Base-by-base conservation (phyloP, 371 early-diverging fungal genomes). In the Mortierella sp. region DNA sequence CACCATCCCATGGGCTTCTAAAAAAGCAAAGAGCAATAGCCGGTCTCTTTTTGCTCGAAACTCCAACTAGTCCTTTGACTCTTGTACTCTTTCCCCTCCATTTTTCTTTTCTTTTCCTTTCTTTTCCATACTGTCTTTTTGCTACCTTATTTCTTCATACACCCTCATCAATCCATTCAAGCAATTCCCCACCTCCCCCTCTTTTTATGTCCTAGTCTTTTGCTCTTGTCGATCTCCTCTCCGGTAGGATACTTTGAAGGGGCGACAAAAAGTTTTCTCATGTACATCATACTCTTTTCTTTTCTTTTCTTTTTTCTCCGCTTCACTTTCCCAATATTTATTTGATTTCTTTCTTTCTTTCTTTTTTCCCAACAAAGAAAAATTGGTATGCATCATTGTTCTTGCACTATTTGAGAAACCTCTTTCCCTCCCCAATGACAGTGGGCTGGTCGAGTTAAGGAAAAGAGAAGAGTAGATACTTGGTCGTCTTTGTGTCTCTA, bases 1-100 rank as follows among this genome's bases (percentile, higher is more conserved):
- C 62, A 62, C 19, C 62, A 62, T 51, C 51, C 28, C 26, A 62
- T 62, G 45, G 62, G 62, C 30, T 62, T 62, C 7, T 62, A 62
- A 53, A 23, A 7, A 26, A 53, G 45, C 37, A 37, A 37, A 37
- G 9, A 37, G 9, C 5, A 37, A 37, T 37, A 37, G 9, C 37
- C 37, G 9, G 37, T 37, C n/a, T n/a, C n/a, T 37, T 37, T 37
- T 37, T 37, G 37, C 37, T 37, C 37, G 37, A 37, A 37, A 37
- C 37, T 37, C 37, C 9, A 5, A 37, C 37, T 37, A 37, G 37
- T 37, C 37, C 9, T 37, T 37, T 37, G 37, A 37, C 37, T 37
- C 37, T 37, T 37, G 37, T 37, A 37, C 37, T 37, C 37, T 37
- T 37, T 37, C 37, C 9, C 9, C 9, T 58, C n/a, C 21, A 26